These are phyloP conservation scores for Sugiyamaella smithiae DNA, from an alignment of 805 yeast species.

Conservation along the genomic window DNA sequence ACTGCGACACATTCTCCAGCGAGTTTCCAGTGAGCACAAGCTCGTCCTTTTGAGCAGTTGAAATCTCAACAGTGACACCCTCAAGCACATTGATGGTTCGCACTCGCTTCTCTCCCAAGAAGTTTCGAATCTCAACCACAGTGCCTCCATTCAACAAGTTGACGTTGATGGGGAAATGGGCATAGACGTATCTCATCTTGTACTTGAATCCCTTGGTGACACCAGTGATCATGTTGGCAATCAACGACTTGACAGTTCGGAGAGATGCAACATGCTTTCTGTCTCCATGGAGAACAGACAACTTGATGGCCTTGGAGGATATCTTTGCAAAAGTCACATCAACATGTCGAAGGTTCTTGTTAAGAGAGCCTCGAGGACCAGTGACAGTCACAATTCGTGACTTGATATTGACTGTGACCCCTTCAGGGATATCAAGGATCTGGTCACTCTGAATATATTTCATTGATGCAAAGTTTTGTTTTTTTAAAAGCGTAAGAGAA, in stretches of 20 bases:
- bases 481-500: not conserved
- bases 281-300: slow-evolving; percentile 97
- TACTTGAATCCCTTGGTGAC: slow-evolving; percentile 98
- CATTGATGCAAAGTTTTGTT: slow-evolving; percentile 40
- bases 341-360: slow-evolving; percentile 89
- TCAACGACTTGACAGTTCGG: slow-evolving; percentile 96
- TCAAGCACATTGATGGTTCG: slow-evolving; percentile 81
- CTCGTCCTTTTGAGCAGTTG: slow-evolving; percentile 90
- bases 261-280: slow-evolving; percentile 99
- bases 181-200: slow-evolving; percentile 99
- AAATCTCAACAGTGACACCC: slow-evolving; percentile 84
- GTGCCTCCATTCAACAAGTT: slow-evolving; percentile 79
- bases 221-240: slow-evolving; percentile 93
- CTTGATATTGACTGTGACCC: slow-evolving; percentile 85
- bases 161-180: slow-evolving; percentile 99
- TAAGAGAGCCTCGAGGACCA: slow-evolving; percentile 96
- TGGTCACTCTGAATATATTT: slow-evolving; percentile 87
- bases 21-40: slow-evolving; percentile 91
- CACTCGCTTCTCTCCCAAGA: slow-evolving; percentile 98
- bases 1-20: slow-evolving; percentile 94
- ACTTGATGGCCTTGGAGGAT: slow-evolving; percentile 68
- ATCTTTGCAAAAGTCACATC: slow-evolving; percentile 86
- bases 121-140: slow-evolving; percentile 95
- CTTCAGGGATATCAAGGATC: slow-evolving; percentile 82
- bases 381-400: slow-evolving; percentile 85